phyloP scores from a whole-genome alignment of 2,329 filamentous ascomycete genomes.

The Talaromyces marneffei region DNA sequence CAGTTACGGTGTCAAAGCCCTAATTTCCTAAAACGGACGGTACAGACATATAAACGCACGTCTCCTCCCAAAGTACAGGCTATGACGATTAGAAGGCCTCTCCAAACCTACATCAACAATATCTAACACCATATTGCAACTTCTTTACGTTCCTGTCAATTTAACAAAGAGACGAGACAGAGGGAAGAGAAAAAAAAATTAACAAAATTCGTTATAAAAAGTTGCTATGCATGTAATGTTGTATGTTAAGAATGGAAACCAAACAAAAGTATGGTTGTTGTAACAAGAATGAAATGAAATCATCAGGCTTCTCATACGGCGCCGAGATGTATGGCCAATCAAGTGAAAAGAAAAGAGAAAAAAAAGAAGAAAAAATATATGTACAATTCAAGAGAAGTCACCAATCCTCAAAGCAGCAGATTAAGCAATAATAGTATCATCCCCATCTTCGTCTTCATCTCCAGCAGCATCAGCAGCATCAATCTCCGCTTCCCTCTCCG shows the following conservation, averaged over 20 bases:
- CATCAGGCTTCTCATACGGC: not conserved
- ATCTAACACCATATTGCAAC: no score
- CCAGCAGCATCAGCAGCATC: not conserved
- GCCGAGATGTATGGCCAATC: not conserved
- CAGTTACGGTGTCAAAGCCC: not conserved
- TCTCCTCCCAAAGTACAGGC: no score
- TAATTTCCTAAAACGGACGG: not conserved
- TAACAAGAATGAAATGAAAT: not conserved
- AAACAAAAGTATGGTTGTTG: not conserved
- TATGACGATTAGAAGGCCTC: no score
- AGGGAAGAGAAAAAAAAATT: no score
- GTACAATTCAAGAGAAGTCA: not conserved
- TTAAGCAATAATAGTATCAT: not conserved
- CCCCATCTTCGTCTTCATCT: not conserved
- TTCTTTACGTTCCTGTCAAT: no score
- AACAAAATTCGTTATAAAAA: not conserved
- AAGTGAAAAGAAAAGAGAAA: not conserved
- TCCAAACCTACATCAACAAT: no score
- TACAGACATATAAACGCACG: not conserved
- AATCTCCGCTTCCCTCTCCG: slow-evolving; percentile 17
- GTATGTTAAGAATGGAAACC: not conserved
- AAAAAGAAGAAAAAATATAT: not conserved
- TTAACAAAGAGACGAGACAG: not conserved
- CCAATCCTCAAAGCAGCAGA: not conserved
- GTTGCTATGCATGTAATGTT: not conserved